phyloP scores from a whole-genome alignment of 192 early-diverging fungal species.

The Backusella liffmaniae region DNA sequence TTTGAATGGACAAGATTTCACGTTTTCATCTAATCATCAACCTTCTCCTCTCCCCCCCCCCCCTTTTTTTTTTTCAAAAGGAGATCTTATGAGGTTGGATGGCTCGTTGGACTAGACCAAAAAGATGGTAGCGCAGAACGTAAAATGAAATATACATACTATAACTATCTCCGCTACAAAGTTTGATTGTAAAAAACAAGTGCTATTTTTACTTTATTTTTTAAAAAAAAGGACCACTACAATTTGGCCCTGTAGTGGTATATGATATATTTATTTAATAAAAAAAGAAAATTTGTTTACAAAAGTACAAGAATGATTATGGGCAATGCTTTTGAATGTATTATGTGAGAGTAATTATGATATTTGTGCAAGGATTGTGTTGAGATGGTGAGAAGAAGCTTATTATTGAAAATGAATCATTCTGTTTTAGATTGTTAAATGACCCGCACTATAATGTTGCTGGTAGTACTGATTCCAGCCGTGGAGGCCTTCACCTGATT shows the following conservation, averaged over 20 bases:
- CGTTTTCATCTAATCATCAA: not conserved
- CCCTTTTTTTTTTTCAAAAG: not conserved
- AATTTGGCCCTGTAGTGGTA: not conserved
- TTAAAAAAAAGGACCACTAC: not conserved
- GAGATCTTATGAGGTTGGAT: not conserved
- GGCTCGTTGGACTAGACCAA: not conserved
- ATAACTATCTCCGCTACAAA: not conserved
- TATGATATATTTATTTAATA: not conserved
- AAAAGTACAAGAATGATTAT: slow-evolving; percentile 1
- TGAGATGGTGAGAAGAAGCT: slow-evolving; percentile 3
- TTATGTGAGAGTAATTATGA: not conserved
- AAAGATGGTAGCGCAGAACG: not conserved
- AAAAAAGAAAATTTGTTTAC: not conserved
- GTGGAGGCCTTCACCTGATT: slow-evolving; percentile 28
- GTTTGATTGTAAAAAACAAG: not conserved
- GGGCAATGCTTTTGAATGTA: slow-evolving; percentile 1
- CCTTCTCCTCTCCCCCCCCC: not conserved
- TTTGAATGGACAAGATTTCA: slow-evolving; percentile 3
- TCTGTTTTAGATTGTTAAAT: slow-evolving; percentile 23
- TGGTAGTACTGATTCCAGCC: slow-evolving; percentile 46
- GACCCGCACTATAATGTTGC: slow-evolving; percentile 34
- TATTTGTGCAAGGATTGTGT: not conserved
- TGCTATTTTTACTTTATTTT: not conserved
- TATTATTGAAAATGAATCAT: not conserved
- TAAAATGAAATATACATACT: not conserved